These are phyloP conservation scores for Lenwebbia sp. DNA, from an alignment of 345 rosid genomes.

Conservation along the genomic window DNA sequence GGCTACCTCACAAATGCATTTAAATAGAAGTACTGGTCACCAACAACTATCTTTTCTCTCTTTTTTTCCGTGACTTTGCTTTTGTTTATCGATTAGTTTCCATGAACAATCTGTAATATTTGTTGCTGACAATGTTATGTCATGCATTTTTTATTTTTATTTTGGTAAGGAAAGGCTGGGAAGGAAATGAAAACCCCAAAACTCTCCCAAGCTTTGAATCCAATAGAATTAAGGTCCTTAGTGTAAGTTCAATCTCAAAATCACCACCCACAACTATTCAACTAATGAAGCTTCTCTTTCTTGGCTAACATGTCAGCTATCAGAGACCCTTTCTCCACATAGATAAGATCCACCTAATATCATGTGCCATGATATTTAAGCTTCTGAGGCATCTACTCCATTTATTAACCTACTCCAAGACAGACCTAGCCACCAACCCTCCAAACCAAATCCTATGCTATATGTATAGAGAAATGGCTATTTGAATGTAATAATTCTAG, in stretches of 20 bases:
- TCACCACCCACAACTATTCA: neutral
- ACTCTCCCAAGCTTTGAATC: neutral
- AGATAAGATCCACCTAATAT: neutral
- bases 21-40: neutral
- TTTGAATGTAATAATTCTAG: neutral
- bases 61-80: neutral
- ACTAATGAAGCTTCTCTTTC: neutral
- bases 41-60: neutral
- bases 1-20: conserved; percentile 5
- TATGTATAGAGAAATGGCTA: neutral
- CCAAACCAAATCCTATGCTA: neutral
- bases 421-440: neutral
- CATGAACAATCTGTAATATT: neutral
- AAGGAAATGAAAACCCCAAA: neutral
- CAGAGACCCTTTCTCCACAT: neutral
- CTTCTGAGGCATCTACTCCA: neutral
- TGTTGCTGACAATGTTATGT: neutral
- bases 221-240: neutral
- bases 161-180: neutral
- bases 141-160: neutral
- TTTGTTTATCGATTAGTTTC: neutral
- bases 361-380: neutral
- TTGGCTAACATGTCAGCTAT: too few relatives aligned
- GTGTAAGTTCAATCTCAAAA: neutral
- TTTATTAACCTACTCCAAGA: neutral